These are phyloP conservation scores for Backusella tarrabulga DNA, from an alignment of 192 early-diverging fungal species.

Conservation along the genomic window DNA sequence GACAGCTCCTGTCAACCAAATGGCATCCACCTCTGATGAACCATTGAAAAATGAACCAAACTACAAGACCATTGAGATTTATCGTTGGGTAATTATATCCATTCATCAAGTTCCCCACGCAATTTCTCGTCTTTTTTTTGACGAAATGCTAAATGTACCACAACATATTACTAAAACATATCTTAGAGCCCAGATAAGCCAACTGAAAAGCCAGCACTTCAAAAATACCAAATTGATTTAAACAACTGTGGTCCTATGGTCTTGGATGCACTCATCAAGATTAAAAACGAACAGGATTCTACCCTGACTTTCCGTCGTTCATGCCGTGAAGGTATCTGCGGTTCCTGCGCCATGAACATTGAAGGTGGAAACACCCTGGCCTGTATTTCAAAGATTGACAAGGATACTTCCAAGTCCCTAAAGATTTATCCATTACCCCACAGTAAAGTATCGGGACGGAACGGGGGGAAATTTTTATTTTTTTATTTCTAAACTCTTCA, in stretches of 20 bases:
- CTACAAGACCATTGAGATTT: slow-evolving; percentile 91
- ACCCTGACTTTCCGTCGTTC: slow-evolving; percentile 95
- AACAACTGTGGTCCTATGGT: slow-evolving; percentile 96
- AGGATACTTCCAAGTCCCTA: slow-evolving; percentile 58
- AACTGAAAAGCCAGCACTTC: slow-evolving; percentile 82
- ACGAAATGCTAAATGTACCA: neutral
- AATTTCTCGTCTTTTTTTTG: neutral
- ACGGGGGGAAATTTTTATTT: neutral
- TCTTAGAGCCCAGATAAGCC: slow-evolving; percentile 85
- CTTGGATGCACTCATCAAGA: slow-evolving; percentile 93
- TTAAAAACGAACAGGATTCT: slow-evolving; percentile 94
- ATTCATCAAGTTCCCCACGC: neutral
- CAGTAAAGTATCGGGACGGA: slow-evolving; percentile 47
- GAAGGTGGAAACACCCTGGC: slow-evolving; percentile 93
- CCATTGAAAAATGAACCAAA: slow-evolving; percentile 51
- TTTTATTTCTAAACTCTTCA: neutral
- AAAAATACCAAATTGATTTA: slow-evolving; percentile 88
- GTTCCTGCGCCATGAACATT: slow-evolving; percentile 99
- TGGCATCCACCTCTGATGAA: neutral
- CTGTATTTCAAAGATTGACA: slow-evolving; percentile 89
- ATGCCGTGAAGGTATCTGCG: slow-evolving; percentile 97
- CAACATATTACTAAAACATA: neutral
- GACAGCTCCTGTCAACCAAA: slow-evolving; percentile 1
- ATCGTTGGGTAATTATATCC: slow-evolving; percentile 79
- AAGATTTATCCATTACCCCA: slow-evolving; percentile 98